These are phyloP conservation scores for Calvatia gigantea DNA, from an alignment of 768 basidiomycete genomes.

Conservation along the genomic window DNA sequence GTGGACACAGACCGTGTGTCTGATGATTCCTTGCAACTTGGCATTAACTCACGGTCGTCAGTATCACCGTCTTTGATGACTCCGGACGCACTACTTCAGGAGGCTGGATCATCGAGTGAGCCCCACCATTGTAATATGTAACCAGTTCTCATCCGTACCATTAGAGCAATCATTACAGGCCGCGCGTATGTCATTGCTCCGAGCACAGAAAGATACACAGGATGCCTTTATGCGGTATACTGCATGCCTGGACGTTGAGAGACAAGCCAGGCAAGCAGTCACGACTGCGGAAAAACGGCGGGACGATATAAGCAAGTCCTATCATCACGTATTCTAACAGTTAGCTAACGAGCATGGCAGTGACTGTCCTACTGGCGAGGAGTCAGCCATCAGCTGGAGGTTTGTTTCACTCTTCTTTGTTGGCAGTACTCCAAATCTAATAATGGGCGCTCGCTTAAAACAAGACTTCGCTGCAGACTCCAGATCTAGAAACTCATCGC, in stretches of 20 bases:
- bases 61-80: constrained; percentile 49
- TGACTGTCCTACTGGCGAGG: constrained; percentile 43
- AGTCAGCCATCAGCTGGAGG: constrained; percentile 37
- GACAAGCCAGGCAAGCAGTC: constrained; percentile 63
- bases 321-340: constrained; percentile 7
- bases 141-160: constrained; percentile 16
- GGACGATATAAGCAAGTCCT: constrained; percentile 52
- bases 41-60: constrained; percentile 39
- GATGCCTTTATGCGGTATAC: constrained; percentile 71
- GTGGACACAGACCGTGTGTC: constrained; percentile 28
- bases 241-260: constrained; percentile 63
- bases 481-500: constrained; percentile 50
- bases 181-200: constrained; percentile 53
- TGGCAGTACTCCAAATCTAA: constrained; percentile 16
- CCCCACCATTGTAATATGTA: constrained; percentile 5
- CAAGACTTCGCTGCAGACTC: constrained; percentile 25
- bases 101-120: constrained; percentile 61
- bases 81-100: constrained; percentile 52
- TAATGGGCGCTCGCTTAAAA: constrained; percentile 10
- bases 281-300: constrained; percentile 63
- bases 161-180: constrained; percentile 61
- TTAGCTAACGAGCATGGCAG: constrained; percentile 23
- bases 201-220: constrained; percentile 69
- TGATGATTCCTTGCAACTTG: constrained; percentile 23
- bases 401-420: constrained; percentile 2